Evolutionary conservation across 148 eudicot species (phyloP), one percentile per base, ranked within the genome.

Genomic region (Cornus florida): DNA sequence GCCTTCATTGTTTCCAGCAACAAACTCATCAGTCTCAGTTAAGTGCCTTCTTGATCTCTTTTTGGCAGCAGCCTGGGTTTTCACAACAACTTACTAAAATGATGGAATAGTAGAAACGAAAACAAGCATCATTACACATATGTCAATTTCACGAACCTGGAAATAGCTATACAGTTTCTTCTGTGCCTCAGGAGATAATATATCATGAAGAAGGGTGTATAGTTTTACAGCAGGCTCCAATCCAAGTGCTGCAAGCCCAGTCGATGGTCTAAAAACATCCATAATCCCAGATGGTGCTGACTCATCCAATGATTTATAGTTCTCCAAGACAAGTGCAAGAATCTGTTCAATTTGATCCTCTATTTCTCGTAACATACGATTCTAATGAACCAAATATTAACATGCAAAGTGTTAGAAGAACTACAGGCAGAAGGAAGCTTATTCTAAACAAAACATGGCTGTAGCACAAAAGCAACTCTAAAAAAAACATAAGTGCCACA

Each of bases 271-370:
- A 80, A 96, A 89, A 64, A 94, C 92, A 74, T 94, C 97, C 73
- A 84, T 41, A 2, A 96, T 84, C 66, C 98, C 99, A 4, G 99
- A 90, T 19, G 92, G 86, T 10, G 86, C 70, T 32, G 88, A 90
- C 77, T 96, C 98, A 82, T 96, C 99, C 81, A 96, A 82, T 19
- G 98, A 89, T 77, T 96, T 94, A 86, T 92, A 96, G 64, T 96
- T 96, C 82, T 94, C 97, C 77, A 96, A 96, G 31, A 85, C 89
- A 53, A 94, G 89, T 78, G 95, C 89, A 73, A 94, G 93, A 71
- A 91, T 92, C 84, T 94, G 94, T 76, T 92, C 94, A n/a, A 96
- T 89, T 73, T 96, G 94, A 77, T 96, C 99, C 81, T 91, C 94
- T 64, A 96, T 87, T 86, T 96, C 99, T 77, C 99, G 97, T 71